Percentiles rank a stretch among this genome's conserved stretches.
Conservation (phyloP, 768 basidiomycete genomes). For the Macrolepiota fuliginosa region DNA sequence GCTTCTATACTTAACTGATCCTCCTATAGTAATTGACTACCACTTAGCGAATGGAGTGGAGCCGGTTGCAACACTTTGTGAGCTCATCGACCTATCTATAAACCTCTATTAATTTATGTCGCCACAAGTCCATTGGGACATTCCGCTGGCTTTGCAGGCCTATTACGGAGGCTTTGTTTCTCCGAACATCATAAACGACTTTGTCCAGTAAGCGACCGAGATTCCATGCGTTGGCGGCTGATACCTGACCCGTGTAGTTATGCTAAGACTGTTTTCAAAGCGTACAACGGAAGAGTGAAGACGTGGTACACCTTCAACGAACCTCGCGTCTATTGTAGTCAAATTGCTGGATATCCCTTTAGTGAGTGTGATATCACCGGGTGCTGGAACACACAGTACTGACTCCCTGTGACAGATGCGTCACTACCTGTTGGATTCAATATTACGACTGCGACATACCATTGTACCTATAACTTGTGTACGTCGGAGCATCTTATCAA, state of each 20-base stretch:
- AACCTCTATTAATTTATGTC: background rate
- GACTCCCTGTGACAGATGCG: slow-evolving; percentile 24
- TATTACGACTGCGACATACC: slow-evolving; percentile 40
- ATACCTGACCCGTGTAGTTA: slow-evolving; percentile 29
- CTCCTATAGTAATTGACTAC: slow-evolving; percentile 39
- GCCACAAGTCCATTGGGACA: slow-evolving; percentile 46
- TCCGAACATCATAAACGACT: slow-evolving; percentile 44
- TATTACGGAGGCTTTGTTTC: slow-evolving; percentile 51
- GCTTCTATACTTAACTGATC: background rate
- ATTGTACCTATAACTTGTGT: slow-evolving; percentile 44
- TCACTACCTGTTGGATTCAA: slow-evolving; percentile 42
- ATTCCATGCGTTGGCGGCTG: background rate
- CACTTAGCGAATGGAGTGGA: slow-evolving; percentile 38
- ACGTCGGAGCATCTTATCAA: slow-evolving; percentile 11
- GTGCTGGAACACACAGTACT: too few relatives aligned
- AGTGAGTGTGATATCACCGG: slow-evolving; percentile 24
- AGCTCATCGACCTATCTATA: slow-evolving; percentile 13
- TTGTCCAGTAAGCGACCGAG: slow-evolving; percentile 33
- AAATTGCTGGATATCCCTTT: slow-evolving; percentile 38
- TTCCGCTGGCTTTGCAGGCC: slow-evolving; percentile 42
- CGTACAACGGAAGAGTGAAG: slow-evolving; percentile 46
- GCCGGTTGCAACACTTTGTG: slow-evolving; percentile 51
- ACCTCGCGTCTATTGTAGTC: slow-evolving; percentile 40
- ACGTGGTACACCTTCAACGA: slow-evolving; percentile 57
- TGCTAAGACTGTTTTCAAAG: slow-evolving; percentile 46